These are phyloP conservation scores for Picochlorum sp. DNA, from an alignment of 139 green algal species.

Conservation along the genomic window DNA sequence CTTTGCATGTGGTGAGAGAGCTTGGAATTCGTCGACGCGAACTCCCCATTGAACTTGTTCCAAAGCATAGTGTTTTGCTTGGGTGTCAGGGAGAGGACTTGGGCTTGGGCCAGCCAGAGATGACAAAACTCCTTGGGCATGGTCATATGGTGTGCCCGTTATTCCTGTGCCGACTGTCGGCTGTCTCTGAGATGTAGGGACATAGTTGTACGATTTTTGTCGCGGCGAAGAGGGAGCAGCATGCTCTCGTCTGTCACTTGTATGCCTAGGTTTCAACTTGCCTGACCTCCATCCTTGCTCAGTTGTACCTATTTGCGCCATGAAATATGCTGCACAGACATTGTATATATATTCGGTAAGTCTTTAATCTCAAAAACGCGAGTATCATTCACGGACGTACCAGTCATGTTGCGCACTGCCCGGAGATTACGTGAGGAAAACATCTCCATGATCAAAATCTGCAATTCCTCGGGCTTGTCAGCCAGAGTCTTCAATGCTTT, in stretches of 20 bases:
- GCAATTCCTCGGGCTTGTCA: slow-evolving; percentile 1
- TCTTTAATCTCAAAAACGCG: neutral
- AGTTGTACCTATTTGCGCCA: slow-evolving; percentile 9
- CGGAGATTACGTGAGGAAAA: slow-evolving; percentile 12
- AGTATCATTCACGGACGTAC: slow-evolving; percentile 3
- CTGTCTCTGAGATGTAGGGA: neutral
- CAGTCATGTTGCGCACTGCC: slow-evolving; percentile 16
- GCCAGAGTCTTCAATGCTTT: neutral
- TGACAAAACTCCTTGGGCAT: slow-evolving; percentile 4
- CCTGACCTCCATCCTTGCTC: slow-evolving; percentile 8
- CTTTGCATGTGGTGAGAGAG: slow-evolving; percentile 31
- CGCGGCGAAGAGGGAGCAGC: neutral
- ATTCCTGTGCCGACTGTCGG: neutral
- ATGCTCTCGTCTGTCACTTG: neutral
- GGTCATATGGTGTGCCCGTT: neutral
- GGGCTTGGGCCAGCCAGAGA: neutral
- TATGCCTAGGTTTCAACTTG: neutral
- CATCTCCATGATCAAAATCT: slow-evolving; percentile 15
- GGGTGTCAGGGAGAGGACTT: neutral
- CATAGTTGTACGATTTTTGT: neutral
- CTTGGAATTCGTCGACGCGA: slow-evolving; percentile 55
- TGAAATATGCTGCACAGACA: slow-evolving; percentile 21
- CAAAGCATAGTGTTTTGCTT: slow-evolving; percentile 14
- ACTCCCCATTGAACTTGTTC: slow-evolving; percentile 48
- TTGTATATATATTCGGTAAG: too few relatives aligned